Evolutionary conservation across 805 yeast species (phyloP), one percentile per base, ranked within the genome.

Genomic region (Nakazawaea populi): DNA sequence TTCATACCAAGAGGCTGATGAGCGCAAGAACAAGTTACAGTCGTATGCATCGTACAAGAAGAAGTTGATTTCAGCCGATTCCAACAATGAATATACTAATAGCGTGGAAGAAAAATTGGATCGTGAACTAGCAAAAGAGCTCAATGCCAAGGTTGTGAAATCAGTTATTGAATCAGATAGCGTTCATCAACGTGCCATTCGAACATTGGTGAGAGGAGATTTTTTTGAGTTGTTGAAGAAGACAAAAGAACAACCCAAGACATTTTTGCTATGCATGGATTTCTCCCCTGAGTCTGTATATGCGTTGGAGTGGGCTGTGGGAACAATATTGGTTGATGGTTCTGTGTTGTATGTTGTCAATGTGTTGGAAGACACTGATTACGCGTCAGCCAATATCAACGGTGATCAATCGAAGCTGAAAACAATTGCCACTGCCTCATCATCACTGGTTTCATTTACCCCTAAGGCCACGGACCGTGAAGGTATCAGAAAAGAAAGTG

Each of bases 271-370:
- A 24, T 89, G 94, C 60, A 79, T 86, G 71, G 97, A 91, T 63
- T 76, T 86, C 55, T 82, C 92, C 4, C 86, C 89, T 0, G 97
- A 89, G 62, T 84, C 96, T 2, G 74, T 76, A 38, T 87, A 86
- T 65, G 94, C 97, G 0, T 72, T 91, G 27, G 94, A 89, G 60
- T 90, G 96, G 87, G 80, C 90, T 42, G 74, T 91, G 57, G 97
- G 97, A 2, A 80, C 96, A 0, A 85, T 89, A 0, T 73, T 90
- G 44, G 85, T 83, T 27, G 90, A 88, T 60, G 94, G 94, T 0
- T 86, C 89, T 49, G 89, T 90, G 0, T 67, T 90, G 49, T 88
- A 87, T 62, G 79, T 89, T 24, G 80, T 89, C 29, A 78, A 79
- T 56, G 84, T 79, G 10, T 73, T 76, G 51, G 83, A 78, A 57